Conservation (phyloP, 2,329 filamentous ascomycete species). For the Leptodontidium sp. region DNA sequence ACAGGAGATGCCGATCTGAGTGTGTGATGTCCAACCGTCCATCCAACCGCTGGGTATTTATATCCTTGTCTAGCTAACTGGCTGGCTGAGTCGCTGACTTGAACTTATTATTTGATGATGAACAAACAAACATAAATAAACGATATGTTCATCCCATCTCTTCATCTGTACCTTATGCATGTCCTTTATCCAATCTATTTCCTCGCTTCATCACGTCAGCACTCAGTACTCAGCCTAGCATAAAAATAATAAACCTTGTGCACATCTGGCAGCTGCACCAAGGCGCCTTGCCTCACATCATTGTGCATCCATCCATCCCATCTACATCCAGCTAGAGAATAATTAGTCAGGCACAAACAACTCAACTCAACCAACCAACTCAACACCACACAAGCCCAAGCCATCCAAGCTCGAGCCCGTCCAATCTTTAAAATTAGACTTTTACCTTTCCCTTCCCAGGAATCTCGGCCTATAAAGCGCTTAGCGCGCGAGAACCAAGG, state of each 20-base stretch:
- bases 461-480: too few species aligned
- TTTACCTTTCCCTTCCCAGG: too few species aligned
- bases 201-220: not conserved
- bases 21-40: not conserved
- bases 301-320: not conserved
- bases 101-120: slow-evolving; percentile 1
- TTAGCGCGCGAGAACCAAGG: too few species aligned
- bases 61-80: not conserved
- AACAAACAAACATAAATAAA: not conserved
- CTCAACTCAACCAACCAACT: too few species aligned
- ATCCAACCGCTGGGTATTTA: slow-evolving; percentile 8
- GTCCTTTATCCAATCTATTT: not conserved
- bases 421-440: too few species aligned
- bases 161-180: not conserved
- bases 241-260: not conserved
- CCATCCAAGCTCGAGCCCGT: too few species aligned
- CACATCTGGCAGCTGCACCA: not conserved
- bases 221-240: not conserved
- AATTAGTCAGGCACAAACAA: too few species aligned
- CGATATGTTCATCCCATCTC: slow-evolving; percentile 3
- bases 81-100: too few species aligned
- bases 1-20: too few species aligned
- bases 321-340: too few species aligned
- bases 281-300: not conserved
- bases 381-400: too few species aligned